phyloP scores from a whole-genome alignment of 1,139 yeast species.

The Blastobotrys apis region DNA sequence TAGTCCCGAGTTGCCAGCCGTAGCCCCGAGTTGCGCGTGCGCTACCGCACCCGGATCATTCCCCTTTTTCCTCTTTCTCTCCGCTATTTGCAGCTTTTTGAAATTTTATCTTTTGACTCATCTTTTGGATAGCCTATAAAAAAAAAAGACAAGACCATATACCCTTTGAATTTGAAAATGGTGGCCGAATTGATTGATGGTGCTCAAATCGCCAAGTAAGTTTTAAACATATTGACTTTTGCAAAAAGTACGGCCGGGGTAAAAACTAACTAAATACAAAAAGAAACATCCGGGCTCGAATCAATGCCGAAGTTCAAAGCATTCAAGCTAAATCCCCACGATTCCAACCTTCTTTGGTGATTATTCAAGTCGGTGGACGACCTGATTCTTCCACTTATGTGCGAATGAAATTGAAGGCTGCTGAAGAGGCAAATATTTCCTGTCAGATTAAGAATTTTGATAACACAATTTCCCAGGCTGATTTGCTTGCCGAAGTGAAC shows the following conservation, averaged over 20 bases:
- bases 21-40: background rate
- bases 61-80: too few species aligned
- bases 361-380: conserved; percentile 86
- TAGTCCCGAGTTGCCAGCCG: background rate
- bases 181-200: conserved; percentile 17
- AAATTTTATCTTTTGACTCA: too few species aligned
- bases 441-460: conserved; percentile 35
- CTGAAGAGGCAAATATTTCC: conserved; percentile 41
- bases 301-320: conserved; percentile 13
- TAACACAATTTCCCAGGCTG: conserved; percentile 34
- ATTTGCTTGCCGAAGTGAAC: conserved; percentile 55
- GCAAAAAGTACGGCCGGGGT: too few species aligned
- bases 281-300: conserved; percentile 13
- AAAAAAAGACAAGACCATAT: too few species aligned
- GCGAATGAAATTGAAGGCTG: conserved; percentile 90
- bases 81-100: too few species aligned
- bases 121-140: background rate
- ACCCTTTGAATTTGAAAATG: too few species aligned
- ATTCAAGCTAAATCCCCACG: conserved; percentile 31
- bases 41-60: background rate
- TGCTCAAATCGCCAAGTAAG: conserved; percentile 15
- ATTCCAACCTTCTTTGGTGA: conserved; percentile 74
- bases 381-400: conserved; percentile 91
- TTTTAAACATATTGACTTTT: too few species aligned
- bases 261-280: background rate